Evolutionary conservation across 495 filamentous ascomycete genomes (phyloP), one percentile per base, ranked within the genome.

Genomic region (Aspergillus taichungensis): DNA sequence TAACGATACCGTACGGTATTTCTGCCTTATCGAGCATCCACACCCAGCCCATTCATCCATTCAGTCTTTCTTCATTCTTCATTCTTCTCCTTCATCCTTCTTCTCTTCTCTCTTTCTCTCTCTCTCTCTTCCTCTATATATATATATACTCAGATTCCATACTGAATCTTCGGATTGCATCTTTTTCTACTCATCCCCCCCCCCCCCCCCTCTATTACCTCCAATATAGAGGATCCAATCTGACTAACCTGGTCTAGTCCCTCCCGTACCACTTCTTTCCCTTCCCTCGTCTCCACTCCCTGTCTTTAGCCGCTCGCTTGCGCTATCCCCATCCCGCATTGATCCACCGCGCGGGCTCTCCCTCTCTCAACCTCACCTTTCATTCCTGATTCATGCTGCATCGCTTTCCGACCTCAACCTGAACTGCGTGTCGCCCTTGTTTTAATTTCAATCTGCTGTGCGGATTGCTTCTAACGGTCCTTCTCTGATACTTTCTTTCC

Each of bases 321-420:
- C 45, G 78, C 75, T 66, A 90, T 80, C 84, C 18, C 18, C 88
- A 89, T 74, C 92, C 85, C 40, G 86, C 74, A 31, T 89, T 78
- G 45, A 87, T 77, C 88, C 87, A 92, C 51, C 59, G 38, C 18
- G 18, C 18, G 18, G 18, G 18, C 18, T 24, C 18, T 24, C 18
- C 18, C 18, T 24, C 18, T 24, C 18, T 24, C 18, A 24, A 24
- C 18, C 18, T 24, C 18, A 24, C 45, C 47, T 47, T 45, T 51
- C 54, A 47, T 47, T 53, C 49, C 44, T 54, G 59, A 60, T 56
- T 48, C 57, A 69, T 69, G 66, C 55, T 65, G 56, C 42, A 52
- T 50, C 36, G 29, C 53, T 52, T 47, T 57, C 37, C 50, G 51
- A 57, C 56, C 57, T 63, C 62, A 51, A 55, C 58, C 45, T 56